phyloP scores from a whole-genome alignment of 1,284 basidiomycete species.

The Microbotryum violaceum region DNA sequence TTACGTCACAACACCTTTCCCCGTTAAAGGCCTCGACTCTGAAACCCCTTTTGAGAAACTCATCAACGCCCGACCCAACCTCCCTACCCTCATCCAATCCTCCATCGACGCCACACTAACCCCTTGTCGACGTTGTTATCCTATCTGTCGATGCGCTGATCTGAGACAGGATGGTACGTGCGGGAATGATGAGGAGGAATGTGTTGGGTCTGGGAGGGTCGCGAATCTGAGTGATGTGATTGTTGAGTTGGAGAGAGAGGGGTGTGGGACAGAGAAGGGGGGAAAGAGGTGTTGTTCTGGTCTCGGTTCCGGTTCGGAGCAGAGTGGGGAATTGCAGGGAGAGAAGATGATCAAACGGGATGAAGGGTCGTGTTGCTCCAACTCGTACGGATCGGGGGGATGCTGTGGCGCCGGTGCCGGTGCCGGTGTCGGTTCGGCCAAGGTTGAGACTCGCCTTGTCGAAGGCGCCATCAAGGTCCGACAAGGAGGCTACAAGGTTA shows the following conservation, averaged over 20 bases:
- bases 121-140: slow-evolving; percentile 18
- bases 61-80: slow-evolving; percentile 7
- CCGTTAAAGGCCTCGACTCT: not conserved
- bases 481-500: not conserved
- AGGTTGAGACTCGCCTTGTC: slow-evolving; percentile 9
- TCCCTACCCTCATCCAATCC: slow-evolving; percentile 10
- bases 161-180: not conserved
- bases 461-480: no score
- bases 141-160: slow-evolving; percentile 20
- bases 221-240: slow-evolving; percentile 13
- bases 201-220: slow-evolving; percentile 9
- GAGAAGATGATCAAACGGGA: not conserved
- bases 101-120: slow-evolving; percentile 13
- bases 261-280: not conserved
- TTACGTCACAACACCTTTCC: slow-evolving; percentile 5
- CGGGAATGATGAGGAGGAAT: slow-evolving; percentile 20
- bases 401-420: no score
- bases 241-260: slow-evolving; percentile 3
- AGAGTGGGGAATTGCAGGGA: not conserved
- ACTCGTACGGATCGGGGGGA: no score
- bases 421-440: not conserved
- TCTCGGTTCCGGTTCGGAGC: not conserved
- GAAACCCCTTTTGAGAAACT: slow-evolving; percentile 1
- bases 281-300: slow-evolving; percentile 1
- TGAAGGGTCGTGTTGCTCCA: no score